A percentile compares a stretch with the other conserved stretches of the same genome.
These are phyloP conservation scores for Ulota crispa DNA, from an alignment of 225 moss, liverwort and hornwort species.

Conservation along the genomic window DNA sequence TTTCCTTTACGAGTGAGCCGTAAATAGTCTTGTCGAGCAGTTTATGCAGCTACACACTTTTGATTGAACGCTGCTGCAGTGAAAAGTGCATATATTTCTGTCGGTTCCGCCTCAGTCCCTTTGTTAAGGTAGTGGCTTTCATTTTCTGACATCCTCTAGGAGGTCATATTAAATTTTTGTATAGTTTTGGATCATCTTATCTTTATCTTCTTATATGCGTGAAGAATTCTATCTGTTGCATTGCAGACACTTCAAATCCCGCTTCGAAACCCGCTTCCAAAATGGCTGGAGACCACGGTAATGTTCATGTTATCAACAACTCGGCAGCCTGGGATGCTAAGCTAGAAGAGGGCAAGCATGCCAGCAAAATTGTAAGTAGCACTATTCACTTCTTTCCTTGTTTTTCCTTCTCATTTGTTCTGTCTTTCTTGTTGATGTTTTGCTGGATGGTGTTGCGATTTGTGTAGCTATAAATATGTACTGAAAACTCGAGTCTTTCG, in stretches of 20 bases:
- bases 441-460: background rate
- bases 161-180: background rate
- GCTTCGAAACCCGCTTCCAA: background rate
- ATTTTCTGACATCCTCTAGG: background rate
- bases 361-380: constrained; percentile 51
- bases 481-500: background rate
- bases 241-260: constrained; percentile 23
- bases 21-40: background rate
- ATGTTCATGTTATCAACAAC: constrained; percentile 35
- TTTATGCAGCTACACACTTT: constrained; percentile 10
- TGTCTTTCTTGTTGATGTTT: background rate
- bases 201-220: background rate
- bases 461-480: background rate
- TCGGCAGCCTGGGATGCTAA: constrained; percentile 40
- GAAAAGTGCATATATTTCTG: background rate
- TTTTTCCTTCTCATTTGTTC: background rate
- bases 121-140: background rate
- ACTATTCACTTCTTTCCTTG: background rate
- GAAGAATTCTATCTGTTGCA: background rate
- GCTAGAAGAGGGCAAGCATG: constrained; percentile 13
- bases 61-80: background rate
- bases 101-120: background rate
- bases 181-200: background rate
- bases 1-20: background rate
- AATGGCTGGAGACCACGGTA: constrained; percentile 65